Base-by-base conservation (phyloP, 2,329 filamentous ascomycete genomes). In the Zasmidium citrigriseum region DNA sequence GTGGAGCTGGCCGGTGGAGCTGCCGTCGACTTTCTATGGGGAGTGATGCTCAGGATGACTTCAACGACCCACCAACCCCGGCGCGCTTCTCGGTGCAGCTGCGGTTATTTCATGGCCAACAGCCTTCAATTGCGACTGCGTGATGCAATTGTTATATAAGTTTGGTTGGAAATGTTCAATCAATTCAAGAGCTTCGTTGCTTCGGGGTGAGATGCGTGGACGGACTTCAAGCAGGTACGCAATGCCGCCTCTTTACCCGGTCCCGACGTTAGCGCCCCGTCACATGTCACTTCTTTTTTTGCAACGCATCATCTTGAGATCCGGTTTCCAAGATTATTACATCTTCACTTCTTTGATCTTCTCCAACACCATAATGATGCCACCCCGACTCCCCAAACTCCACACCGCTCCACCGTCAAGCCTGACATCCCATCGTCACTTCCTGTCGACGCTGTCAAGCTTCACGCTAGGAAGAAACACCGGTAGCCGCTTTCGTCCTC, bases 71-170 rank as follows among this genome's bases (percentile, higher is more conserved):
- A 24, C 22, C 22, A 21, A 34, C 41, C 22, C 22, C 52, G 22
- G 52, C 23, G 41, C n/a, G 45, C 52, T 18, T 27, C 23, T 54
- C 41, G 52, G 52, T 46, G 22, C n/a, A 20, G 41, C 46, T 44
- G 52, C 52, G 52, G 52, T 14, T 34, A 54, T 46, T 54, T 46
- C 52, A 54, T 46, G 52, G 52, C 10, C 7, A 54, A 27, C 38
- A 25, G 22, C 11, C 12, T 34, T 23, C 18, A 20, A n/a, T 41
- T 41, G 34, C 34, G 34, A 7, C 14, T 7, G 34, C 5, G 44
- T 54, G 52, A 54, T 54, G 52, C 52, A 54, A 54, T 41, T 52
- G n/a, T n/a, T n/a, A n/a, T n/a, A n/a, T n/a, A n/a, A n/a, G n/a
- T n/a, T n/a, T n/a, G n/a, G n/a, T n/a, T n/a, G n/a, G n/a, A n/a